phyloP scores from a whole-genome alignment of 176 grass and related monocot species.

The Triticum aestivum region IWGSC_CS_RefSeq_v2.1 NC_057810.1:594961903-594962402 shows the following conservation, averaged over 20 bases:
- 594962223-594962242: neutral
- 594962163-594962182: neutral
- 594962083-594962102: neutral
- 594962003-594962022: neutral
- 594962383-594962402: neutral
- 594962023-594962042: constrained; percentile 14
- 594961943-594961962: constrained; percentile 27
- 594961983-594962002: neutral
- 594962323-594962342: neutral
- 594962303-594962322: too few relatives aligned
- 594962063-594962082: constrained; percentile 31
- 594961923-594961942: neutral
- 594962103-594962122: constrained; percentile 23
- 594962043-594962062: neutral
- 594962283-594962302: neutral
- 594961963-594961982: constrained; percentile 22
- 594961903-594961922: neutral
- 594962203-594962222: neutral
- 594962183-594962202: neutral
- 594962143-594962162: constrained; percentile 34
- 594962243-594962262: neutral
- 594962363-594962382: neutral
- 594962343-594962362: neutral
- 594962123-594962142: constrained; percentile 18
- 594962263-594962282: too few relatives aligned